Evolutionary conservation across 106 monocot species (phyloP).

Genomic region (Allium cepa): DNA sequence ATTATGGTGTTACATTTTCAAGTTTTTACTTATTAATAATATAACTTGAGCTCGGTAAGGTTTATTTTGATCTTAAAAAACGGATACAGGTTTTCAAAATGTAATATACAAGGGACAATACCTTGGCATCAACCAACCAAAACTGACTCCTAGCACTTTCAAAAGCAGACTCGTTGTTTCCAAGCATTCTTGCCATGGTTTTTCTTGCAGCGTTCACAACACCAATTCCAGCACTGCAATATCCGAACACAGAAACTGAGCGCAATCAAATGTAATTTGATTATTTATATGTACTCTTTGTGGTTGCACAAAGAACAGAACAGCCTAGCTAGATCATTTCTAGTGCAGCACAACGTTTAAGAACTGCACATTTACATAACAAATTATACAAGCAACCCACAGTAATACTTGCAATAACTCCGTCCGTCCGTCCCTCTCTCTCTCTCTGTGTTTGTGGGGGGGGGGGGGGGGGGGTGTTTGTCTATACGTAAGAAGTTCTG

Average conservation of each 20-base stretch:
- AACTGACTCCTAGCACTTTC: conserved; percentile 92
- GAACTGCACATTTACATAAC: background rate
- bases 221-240: conserved; percentile 82
- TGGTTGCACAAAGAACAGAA: too few species aligned
- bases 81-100: too few species aligned
- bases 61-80: too few species aligned
- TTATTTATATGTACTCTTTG: too few species aligned
- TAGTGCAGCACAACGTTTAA: background rate
- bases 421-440: too few species aligned
- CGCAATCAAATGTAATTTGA: background rate
- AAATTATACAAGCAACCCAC: background rate
- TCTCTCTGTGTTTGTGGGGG: too few species aligned
- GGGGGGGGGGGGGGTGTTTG: too few species aligned
- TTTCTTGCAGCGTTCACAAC: conserved; percentile 90
- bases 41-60: too few species aligned
- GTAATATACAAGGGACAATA: conserved; percentile 7
- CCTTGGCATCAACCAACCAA: conserved; percentile 97
- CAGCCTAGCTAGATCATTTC: background rate
- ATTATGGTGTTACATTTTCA: too few species aligned
- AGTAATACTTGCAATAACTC: background rate
- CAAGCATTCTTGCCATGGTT: conserved; percentile 96
- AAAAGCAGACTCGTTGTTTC: conserved; percentile 85
- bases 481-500: too few species aligned
- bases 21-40: too few species aligned
- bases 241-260: conserved; percentile 4